Evolutionary conservation across 1,284 basidiomycete genomes (phyloP).

Genomic region (Trametes sp.): DNA sequence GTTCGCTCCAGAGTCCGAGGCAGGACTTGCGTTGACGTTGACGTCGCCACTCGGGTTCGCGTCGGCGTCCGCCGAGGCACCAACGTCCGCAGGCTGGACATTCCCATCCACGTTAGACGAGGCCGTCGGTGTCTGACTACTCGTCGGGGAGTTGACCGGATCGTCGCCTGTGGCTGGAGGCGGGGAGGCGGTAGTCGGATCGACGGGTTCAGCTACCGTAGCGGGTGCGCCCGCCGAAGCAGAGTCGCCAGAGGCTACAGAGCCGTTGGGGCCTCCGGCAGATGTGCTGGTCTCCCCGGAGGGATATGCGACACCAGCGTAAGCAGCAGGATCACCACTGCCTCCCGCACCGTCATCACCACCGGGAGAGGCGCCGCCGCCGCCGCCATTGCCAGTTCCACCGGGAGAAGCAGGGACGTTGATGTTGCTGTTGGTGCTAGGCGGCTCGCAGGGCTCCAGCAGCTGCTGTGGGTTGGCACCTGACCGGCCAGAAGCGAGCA

Average conservation of each 20-base stretch:
- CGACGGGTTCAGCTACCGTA: background rate
- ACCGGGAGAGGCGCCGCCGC: background rate
- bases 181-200: background rate
- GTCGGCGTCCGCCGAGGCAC: background rate
- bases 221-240: background rate
- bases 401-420: constrained; percentile 7
- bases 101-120: background rate
- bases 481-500: too few relatives aligned
- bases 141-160: background rate
- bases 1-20: background rate
- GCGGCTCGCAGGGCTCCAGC: background rate
- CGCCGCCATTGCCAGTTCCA: background rate
- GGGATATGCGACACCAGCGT: constrained; percentile 1
- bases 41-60: background rate
- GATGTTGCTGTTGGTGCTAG: background rate
- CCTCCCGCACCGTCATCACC: background rate
- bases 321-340: constrained; percentile 6
- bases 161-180: background rate
- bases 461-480: too few relatives aligned
- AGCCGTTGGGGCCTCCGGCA: background rate
- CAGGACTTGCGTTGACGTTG: background rate
- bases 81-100: background rate
- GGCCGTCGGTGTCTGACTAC: background rate
- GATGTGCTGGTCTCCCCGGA: background rate
- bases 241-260: background rate